A percentile compares a stretch with the other conserved stretches of the same genome.
Evolutionary conservation across 495 filamentous ascomycete genomes (phyloP).

Genomic region (Polyplosphaeria fusca): DNA sequence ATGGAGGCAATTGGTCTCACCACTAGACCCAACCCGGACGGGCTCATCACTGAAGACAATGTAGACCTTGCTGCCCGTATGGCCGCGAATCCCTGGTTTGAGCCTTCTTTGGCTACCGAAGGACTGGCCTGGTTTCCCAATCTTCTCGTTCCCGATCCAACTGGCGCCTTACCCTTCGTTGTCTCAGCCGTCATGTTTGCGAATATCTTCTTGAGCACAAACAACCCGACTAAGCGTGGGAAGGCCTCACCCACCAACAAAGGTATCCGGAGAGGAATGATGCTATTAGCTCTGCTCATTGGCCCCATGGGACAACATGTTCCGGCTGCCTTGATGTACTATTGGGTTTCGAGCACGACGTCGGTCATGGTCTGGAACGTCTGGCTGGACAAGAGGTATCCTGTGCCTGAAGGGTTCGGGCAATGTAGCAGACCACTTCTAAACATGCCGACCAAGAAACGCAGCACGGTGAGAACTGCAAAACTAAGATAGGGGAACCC

Average conservation of each 20-base stretch:
- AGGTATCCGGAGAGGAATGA: neutral
- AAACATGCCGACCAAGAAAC: neutral
- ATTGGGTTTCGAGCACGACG: conserved; percentile 11
- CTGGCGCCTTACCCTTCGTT: conserved; percentile 50
- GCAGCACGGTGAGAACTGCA: too few relatives aligned
- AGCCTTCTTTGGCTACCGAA: conserved; percentile 60
- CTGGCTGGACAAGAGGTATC: conserved; percentile 13
- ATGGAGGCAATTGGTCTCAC: conserved; percentile 15
- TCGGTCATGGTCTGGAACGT: conserved; percentile 11
- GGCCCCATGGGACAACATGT: conserved; percentile 11
- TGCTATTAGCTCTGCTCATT: conserved; percentile 3
- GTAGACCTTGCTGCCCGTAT: neutral
- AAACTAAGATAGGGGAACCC: too few relatives aligned
- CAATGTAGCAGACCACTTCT: neutral
- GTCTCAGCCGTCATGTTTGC: conserved; percentile 26
- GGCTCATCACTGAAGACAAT: neutral
- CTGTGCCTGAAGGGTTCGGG: neutral
- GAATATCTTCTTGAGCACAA: conserved; percentile 16
- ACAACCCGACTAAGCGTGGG: neutral
- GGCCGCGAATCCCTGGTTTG: conserved; percentile 36
- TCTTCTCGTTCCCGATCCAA: conserved; percentile 67
- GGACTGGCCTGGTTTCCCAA: conserved; percentile 81
- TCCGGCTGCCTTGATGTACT: conserved; percentile 11
- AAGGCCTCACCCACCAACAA: neutral
- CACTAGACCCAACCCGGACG: neutral